Evolutionary conservation across 2,329 filamentous ascomycete genomes (phyloP), one percentile per base, ranked within the genome.

Genomic region (Arthrobotrys entomopaga): DNA sequence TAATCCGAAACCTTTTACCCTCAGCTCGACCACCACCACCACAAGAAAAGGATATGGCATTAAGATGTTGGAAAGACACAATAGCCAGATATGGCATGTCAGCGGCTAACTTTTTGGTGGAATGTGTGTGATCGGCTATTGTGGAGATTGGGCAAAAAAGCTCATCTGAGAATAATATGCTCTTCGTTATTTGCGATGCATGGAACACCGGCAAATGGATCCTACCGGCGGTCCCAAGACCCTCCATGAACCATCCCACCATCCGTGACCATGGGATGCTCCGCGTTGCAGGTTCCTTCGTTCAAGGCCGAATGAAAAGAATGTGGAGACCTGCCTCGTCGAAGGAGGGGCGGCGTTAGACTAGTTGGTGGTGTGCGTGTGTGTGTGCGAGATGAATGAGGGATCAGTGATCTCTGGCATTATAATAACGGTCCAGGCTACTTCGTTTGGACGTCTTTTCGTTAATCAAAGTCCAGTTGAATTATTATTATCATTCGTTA

Each of bases 191-290:
- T 60, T 49, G 65, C 65, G 49, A 43, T 70, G 65, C 65, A 63
- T 70, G 57, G 65, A 70, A 63, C 22, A 61, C 40, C 57, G 57
- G 65, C 65, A 70, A 70, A 70, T 61, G 57, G 65, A 69, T 69
- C 65, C 65, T 69, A 69, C 65, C 56, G 43, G 56, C 54, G 48
- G 61, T 70, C 63, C 63, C 63, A 67, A 58, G 60, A 65, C 63
- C 63, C 70, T 52, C 61, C 50, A 43, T 34, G 29, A 34, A 34
- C 70, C 64, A 72, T 67, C 70, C 70, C 70, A 74, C 70, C 70
- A 74, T 74, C 70, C 70, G 70, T 74, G 63, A 63, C 70, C 70
- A 67, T 74, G 70, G 70, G 70, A 74, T 74, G 70, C 70, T 67
- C 63, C 70, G 70, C 63, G 70, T 63, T 74, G 63, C 63, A 53